Evolutionary conservation across 140 eudicot genomes (phyloP), one percentile per base, ranked within the genome.

Genomic region (Bidens hawaiensis): DNA sequence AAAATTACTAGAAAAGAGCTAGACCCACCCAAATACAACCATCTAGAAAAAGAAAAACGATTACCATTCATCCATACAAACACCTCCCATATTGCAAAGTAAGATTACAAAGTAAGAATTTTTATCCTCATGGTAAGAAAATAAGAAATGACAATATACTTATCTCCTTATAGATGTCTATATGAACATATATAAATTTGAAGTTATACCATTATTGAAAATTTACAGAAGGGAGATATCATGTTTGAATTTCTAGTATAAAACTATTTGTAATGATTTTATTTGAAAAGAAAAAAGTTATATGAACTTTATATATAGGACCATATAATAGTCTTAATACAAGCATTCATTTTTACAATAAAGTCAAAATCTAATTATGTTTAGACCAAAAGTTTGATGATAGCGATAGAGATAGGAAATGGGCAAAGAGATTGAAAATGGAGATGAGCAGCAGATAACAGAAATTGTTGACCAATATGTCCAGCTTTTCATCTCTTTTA

Each of bases 281-380:
- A 53, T 24, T 53, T 53, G 38, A 25, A 13, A 50, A 9, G 9
- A 48, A 53, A 25, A 4, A 53, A 23, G 31, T 24, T 23, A 23
- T 7, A 24, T 16, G 1, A 22, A 60, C 28, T 69, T 47, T 47
- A 46, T 60, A 48, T 60, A 49, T 36, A 40, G 30, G 30, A 60
- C 45, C 42, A 9, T 31, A 30, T 13, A 42, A 1, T 43, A 45
- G 56, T 51, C 46, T 50, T 26, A n/a, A 55, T 24, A 13, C 19
- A 17, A 16, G 19, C 62, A 49, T 60, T 50, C 38, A 17, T 48
- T 10, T 28, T 33, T 18, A 12, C 43, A 19, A 19, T 26, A 40
- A 18, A 62, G 76, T 71, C 76, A 62, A 71, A 62, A 62, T 41
- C 64, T 52, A 62, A 51, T 71, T n/a, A 62, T 52, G 63, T 18